A percentile compares a stretch with the other conserved stretches of the same genome.
phyloP scores from a whole-genome alignment of 352 stramenopile genomes.

The Sclerospora graminicola region DNA sequence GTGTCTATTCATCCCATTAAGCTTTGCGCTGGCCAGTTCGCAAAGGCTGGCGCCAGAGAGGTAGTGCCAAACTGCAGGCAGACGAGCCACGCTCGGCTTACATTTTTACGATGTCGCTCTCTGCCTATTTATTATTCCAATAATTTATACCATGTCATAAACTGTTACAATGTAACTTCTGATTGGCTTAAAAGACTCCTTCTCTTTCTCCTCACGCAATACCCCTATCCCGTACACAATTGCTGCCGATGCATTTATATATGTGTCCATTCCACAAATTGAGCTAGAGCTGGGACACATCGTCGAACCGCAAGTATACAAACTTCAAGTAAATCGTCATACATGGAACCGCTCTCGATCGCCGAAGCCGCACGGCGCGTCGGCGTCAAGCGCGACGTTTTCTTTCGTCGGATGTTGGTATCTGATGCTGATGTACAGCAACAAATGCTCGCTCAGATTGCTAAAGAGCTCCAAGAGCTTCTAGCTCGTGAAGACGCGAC shows the following conservation, averaged over 20 bases:
- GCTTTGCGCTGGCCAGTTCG: conserved; percentile 10
- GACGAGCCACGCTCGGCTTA: conserved; percentile 8
- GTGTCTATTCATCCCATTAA: conserved; percentile 2
- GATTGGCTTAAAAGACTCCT: conserved; percentile 11
- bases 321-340: conserved; percentile 16
- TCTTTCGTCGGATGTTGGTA: conserved; percentile 72
- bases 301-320: conserved; percentile 5
- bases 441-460: conserved; percentile 42
- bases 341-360: conserved; percentile 21
- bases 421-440: conserved; percentile 49
- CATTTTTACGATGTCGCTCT: conserved; percentile 5
- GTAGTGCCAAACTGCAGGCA: conserved; percentile 15
- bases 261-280: conserved; percentile 38
- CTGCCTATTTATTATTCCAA: conserved; percentile 9
- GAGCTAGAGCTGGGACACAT: conserved; percentile 3
- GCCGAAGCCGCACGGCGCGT: conserved; percentile 42
- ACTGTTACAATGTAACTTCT: background rate
- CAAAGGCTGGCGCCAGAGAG: conserved; percentile 13
- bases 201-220: background rate
- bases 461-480: conserved; percentile 46
- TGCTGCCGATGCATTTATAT: conserved; percentile 17
- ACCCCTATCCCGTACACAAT: background rate
- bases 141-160: background rate
- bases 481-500: conserved; percentile 29
- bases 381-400: conserved; percentile 62